Conservation (phyloP, 129 eudicot species). For the Tagetes erecta region DNA sequence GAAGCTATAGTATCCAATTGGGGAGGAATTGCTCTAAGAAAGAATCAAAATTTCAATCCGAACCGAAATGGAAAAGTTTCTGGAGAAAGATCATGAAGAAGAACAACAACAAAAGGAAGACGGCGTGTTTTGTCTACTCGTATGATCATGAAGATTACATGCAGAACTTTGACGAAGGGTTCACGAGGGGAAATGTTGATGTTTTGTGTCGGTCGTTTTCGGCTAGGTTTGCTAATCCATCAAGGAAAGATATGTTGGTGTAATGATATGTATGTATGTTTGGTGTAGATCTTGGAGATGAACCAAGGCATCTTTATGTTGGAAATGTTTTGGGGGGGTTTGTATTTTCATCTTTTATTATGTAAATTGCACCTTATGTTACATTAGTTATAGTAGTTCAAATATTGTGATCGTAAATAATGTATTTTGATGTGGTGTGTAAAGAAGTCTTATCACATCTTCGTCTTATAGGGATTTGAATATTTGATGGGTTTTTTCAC, state of each 20-base stretch:
- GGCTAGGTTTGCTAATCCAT: constrained; percentile 70
- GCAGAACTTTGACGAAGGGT: constrained; percentile 75
- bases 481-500: too few species aligned
- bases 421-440: background rate
- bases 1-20: constrained; percentile 49
- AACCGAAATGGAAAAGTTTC: constrained; percentile 44
- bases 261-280: background rate
- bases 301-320: background rate
- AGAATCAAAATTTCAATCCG: background rate
- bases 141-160: constrained; percentile 56
- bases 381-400: background rate
- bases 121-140: constrained; percentile 26
- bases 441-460: background rate
- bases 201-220: constrained; percentile 65
- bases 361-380: constrained; percentile 15
- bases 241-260: constrained; percentile 36
- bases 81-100: constrained; percentile 50
- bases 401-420: background rate
- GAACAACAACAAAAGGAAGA: constrained; percentile 30
- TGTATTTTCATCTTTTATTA: constrained; percentile 2
- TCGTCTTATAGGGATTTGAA: too few species aligned
- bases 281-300: constrained; percentile 12
- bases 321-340: constrained; percentile 16
- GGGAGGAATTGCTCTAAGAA: constrained; percentile 32
- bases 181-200: constrained; percentile 43